Conservation (phyloP, 495 filamentous ascomycete species). For the Paragyromitra xinjiangensis region DNA sequence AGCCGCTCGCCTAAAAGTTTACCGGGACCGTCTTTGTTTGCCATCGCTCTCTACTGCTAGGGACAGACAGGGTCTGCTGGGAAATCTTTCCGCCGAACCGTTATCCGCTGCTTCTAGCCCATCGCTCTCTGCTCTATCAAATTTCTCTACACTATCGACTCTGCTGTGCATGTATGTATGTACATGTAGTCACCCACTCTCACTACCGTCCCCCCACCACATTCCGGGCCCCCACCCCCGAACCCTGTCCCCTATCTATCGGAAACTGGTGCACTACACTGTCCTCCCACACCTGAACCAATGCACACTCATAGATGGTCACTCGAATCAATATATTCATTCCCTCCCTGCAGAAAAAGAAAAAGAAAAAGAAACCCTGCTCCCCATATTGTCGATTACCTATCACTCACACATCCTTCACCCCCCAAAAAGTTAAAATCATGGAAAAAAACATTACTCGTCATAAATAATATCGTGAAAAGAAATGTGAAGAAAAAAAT, state of each 20-base stretch:
- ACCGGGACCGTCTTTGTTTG: not conserved
- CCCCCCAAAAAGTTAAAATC: slow-evolving; percentile 4
- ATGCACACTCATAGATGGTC: slow-evolving; percentile 19
- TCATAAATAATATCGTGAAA: slow-evolving; percentile 12
- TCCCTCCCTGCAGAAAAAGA: not conserved
- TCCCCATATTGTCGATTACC: not conserved
- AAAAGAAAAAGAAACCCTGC: slow-evolving; percentile 4
- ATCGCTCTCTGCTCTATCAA: not conserved
- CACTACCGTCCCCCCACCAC: no score
- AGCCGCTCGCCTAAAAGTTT: slow-evolving; percentile 24
- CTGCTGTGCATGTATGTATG: not conserved
- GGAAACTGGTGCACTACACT: not conserved
- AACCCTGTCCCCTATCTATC: slow-evolving; percentile 3
- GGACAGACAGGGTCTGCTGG: no score
- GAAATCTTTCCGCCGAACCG: no score
- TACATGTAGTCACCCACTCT: no score
- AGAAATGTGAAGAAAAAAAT: slow-evolving; percentile 2
- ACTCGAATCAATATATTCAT: slow-evolving; percentile 34
- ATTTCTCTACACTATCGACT: not conserved
- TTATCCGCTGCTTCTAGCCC: not conserved
- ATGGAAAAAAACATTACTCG: slow-evolving; percentile 21
- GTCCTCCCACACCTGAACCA: not conserved
- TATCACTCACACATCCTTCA: not conserved
- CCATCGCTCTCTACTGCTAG: not conserved
- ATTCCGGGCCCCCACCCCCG: not conserved